Percentiles rank a stretch among this genome's conserved stretches.
Conservation (phyloP, 2,329 filamentous ascomycete species). For the Aspergillus ibericus region DNA sequence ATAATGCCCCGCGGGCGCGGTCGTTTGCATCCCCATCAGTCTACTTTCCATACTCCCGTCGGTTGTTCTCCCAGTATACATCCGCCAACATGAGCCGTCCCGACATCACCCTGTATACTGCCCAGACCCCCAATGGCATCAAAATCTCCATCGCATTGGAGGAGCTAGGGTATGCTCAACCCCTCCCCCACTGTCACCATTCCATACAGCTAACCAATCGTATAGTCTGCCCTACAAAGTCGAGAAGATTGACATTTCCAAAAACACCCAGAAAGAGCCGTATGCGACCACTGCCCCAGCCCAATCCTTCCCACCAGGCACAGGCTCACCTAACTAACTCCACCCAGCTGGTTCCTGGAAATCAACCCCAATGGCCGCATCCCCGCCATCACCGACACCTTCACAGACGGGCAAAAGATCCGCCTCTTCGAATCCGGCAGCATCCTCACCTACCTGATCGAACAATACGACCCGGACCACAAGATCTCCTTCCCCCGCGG, state of each 20-base stretch:
- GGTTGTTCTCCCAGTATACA: not conserved
- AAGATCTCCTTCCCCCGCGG: conserved; percentile 77
- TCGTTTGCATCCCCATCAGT: not conserved
- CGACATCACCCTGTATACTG: conserved; percentile 78
- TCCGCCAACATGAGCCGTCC: conserved; percentile 40
- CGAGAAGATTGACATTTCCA: conserved; percentile 67
- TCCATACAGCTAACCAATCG: conserved; percentile 17
- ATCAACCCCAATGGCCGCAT: conserved; percentile 95
- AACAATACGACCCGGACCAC: conserved; percentile 77
- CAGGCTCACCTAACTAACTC: too few relatives aligned
- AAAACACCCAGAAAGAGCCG: conserved; percentile 76
- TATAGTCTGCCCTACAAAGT: conserved; percentile 70
- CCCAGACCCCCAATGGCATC: conserved; percentile 83
- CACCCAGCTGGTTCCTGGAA: conserved; percentile 70
- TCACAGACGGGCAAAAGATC: conserved; percentile 70
- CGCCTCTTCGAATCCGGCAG: conserved; percentile 79
- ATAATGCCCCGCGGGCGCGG: not conserved
- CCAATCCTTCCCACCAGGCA: not conserved
- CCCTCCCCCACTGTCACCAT: not conserved
- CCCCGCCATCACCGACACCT: conserved; percentile 79
- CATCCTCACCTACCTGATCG: conserved; percentile 81
- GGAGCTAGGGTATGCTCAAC: conserved; percentile 62
- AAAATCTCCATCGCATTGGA: conserved; percentile 85
- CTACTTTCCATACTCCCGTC: not conserved
- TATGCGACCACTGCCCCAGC: conserved; percentile 19